Evolutionary conservation across 345 rosid species (phyloP), one percentile per base, ranked within the genome.

Genomic region (Aquilaria yunnanensis): DNA sequence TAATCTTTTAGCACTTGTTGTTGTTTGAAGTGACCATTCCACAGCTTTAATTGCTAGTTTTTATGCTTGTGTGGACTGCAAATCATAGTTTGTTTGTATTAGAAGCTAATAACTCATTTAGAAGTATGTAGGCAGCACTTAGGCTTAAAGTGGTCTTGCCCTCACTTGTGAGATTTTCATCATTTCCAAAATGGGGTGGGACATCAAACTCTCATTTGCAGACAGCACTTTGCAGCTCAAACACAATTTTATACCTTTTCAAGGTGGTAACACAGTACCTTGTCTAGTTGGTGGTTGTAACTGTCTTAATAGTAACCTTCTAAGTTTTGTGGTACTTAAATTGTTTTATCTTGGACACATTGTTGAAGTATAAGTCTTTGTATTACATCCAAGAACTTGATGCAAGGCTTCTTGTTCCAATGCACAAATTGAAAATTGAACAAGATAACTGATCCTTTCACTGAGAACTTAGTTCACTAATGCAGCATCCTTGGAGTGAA

Each of bases 401-500:
- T 16, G 23, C 23, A 16, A 8, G 12, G 12, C 14, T 43, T 34
- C 3, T 43, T 45, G 30, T 32, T 50, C 53, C 31, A 16, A 16
- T 50, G 46, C 43, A 14, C 52, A 50, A 49, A 62, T 47, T 37
- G 32, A 29, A 46, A 54, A 32, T 33, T 9, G 6, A 57, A 56
- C 62, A 48, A 47, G 48, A 23, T 14, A 48, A 32, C n/a, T 54
- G 58, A 55, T 29, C 16, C 32, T 56, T 47, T 47, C 68, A 52
- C 41, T 77, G 16, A 67, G 56, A 32, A 16, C 63, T 68, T 48
- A 59, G 63, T 64, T 65, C 59, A 16, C 57, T 68, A 31, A 30
- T 78, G 73, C 84, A 94, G 97, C 97, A 94, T 80, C 97, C 96
- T 31, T 94, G 92, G 97, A 86, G 86, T 74, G 56, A 66, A 68